phyloP scores from a whole-genome alignment of 2,329 filamentous ascomycete species.

The Fusarium sacchari region DNA sequence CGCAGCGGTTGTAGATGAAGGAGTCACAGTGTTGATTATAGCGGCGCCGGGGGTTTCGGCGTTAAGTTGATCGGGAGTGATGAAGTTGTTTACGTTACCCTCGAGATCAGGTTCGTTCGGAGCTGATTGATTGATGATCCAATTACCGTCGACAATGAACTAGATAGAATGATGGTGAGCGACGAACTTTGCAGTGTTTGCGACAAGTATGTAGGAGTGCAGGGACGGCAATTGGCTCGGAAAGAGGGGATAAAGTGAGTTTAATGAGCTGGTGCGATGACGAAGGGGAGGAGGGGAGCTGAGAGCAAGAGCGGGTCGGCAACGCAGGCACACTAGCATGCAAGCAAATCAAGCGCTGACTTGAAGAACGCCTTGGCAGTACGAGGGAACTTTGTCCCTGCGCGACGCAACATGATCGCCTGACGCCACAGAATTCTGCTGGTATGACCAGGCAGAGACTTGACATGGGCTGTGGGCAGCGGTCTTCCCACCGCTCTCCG shows the following conservation, averaged over 20 bases:
- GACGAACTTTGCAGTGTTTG: constrained; percentile 13
- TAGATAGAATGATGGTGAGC: constrained; percentile 53
- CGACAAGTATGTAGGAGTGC: constrained; percentile 14
- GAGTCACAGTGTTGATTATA: constrained; percentile 73
- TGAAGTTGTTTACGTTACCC: constrained; percentile 93
- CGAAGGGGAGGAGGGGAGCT: constrained; percentile 27
- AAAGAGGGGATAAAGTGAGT: constrained; percentile 29
- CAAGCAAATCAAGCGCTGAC: constrained; percentile 36
- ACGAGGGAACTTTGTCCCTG: constrained; percentile 19
- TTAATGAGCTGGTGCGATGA: constrained; percentile 36
- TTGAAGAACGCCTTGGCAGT: constrained; percentile 28
- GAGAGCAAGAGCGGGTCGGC: constrained; percentile 32
- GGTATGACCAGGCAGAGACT: constrained; percentile 27
- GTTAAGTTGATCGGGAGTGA: constrained; percentile 77
- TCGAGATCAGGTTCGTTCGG: constrained; percentile 84
- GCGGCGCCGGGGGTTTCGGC: constrained; percentile 58
- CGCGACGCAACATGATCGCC: constrained; percentile 12
- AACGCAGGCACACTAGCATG: constrained; percentile 43
- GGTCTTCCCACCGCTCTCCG: constrained; percentile 34
- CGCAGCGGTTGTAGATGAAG: constrained; percentile 75
- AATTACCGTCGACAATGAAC: constrained; percentile 95
- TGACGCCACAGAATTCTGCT: constrained; percentile 30
- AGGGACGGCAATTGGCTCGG: constrained; percentile 37
- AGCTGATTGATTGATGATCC: constrained; percentile 83
- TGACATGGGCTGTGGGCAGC: constrained; percentile 27